phyloP scores from a whole-genome alignment of 2,329 filamentous ascomycete species.

The Teratosphaeriaceae sp. region DNA sequence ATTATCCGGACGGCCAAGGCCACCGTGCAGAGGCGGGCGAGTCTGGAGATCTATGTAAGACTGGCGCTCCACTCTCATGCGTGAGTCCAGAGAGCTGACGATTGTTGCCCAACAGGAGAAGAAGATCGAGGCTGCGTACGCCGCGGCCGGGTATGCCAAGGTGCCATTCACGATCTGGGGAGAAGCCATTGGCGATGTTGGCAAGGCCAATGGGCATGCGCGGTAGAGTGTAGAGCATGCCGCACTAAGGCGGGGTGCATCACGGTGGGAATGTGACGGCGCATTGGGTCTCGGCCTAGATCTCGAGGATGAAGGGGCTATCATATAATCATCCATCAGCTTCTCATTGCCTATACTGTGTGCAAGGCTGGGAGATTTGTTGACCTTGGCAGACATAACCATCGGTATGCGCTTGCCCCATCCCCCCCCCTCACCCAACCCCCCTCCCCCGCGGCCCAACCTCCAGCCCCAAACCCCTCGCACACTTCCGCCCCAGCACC shows the following conservation, averaged over 20 bases:
- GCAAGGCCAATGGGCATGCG: not conserved
- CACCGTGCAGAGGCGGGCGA: conserved; percentile 8
- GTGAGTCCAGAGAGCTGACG: too few relatives aligned
- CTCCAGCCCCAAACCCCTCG: conserved; percentile 63
- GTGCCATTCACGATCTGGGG: not conserved
- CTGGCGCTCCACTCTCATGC: too few relatives aligned
- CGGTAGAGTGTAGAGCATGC: not conserved
- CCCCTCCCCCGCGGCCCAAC: not conserved
- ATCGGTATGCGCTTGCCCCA: too few relatives aligned
- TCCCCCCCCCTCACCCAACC: not conserved
- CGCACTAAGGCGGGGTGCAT: too few relatives aligned
- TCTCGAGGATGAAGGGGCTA: too few relatives aligned
- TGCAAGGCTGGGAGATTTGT: too few relatives aligned
- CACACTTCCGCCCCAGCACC: conserved; percentile 71
- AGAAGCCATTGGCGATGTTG: not conserved
- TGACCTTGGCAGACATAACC: too few relatives aligned
- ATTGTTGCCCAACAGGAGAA: too few relatives aligned
- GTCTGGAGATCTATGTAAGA: conserved; percentile 12
- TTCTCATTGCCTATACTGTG: too few relatives aligned
- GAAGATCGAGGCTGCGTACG: not conserved
- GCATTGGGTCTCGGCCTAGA: too few relatives aligned
- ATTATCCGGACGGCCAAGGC: conserved; percentile 11
- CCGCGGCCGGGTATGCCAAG: not conserved
- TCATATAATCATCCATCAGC: too few relatives aligned
- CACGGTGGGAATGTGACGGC: too few relatives aligned